Base-by-base conservation (phyloP, 495 filamentous ascomycete genomes). In the Penicillium pulvis region DNA sequence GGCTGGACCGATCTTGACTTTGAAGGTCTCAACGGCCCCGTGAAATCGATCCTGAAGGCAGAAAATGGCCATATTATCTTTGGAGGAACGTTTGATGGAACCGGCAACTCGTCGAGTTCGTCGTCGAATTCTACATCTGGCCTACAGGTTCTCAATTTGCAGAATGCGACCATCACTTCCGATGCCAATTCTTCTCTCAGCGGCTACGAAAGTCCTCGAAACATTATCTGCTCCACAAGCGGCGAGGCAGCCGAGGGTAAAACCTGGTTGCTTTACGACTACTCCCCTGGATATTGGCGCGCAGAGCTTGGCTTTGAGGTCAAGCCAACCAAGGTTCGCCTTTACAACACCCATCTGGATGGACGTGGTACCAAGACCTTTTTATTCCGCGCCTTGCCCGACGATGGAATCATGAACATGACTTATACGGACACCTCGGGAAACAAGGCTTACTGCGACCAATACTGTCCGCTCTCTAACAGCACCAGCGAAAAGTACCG, bases 331-430 rank as follows among this genome's bases (percentile, higher is more conserved):
- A 96, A 92, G 68, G 70, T 98, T 36, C 85, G 92, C 20, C 78
- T 98, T 6, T 91, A 91, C 80, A 98, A 98, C 73, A 95, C 95
- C 10, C 87, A 91, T 59, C 79, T 87, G 51, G 86, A 92, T 69
- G 92, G 90, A 52, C 85, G 92, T 55, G 93, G 94, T 30, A 97
- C 94, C 8, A 87, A 89, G 71, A 85, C 84, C 16, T 98, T 90
- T 76, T 83, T 91, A 36, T 92, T 91, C 66, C 90, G 90, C 30
- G 87, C 90, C 19, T 72, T 92, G 31, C 91, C 92, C 6, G 85
- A 92, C 63, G 87, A 88, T 64, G 95, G 95, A 33, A 97, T 98
- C 68, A 91, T 98, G 90, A 97, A 98, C 71, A 81, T 98, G 61
- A 96, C 92, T 39, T 97, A 92, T 61, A 88, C 83, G 46, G 91